A percentile compares a stretch with the other conserved stretches of the same genome.
These are phyloP conservation scores for Cucurbitaria berberidis DNA, from an alignment of 2,329 filamentous ascomycete species.

Conservation along the genomic window DNA sequence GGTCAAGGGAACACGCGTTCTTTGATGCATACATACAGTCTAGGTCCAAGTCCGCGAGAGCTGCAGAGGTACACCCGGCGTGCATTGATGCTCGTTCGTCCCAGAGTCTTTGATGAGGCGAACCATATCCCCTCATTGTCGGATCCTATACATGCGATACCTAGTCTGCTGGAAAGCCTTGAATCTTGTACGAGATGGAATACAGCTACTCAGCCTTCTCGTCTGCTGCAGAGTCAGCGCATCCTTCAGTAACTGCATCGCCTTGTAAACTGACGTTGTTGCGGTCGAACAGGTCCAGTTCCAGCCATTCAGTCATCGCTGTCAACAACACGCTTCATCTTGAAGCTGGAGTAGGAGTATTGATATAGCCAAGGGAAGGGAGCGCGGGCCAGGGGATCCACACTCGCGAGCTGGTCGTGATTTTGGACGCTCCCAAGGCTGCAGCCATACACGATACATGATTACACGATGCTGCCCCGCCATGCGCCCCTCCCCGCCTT, in stretches of 20 bases:
- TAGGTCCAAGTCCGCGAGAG: background rate
- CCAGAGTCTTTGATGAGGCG: background rate
- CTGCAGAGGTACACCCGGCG: background rate
- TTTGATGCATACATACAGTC: background rate
- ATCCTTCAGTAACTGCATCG: no score
- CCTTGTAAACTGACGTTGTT: no score
- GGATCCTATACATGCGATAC: background rate
- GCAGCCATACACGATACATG: no score
- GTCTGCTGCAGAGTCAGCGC: no score
- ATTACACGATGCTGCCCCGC: constrained; percentile 22
- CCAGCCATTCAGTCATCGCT: no score
- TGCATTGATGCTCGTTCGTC: background rate
- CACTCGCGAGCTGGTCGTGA: background rate
- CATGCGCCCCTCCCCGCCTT: constrained; percentile 28
- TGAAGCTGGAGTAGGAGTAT: no score
- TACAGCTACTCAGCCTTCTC: no score
- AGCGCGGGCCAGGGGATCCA: background rate
- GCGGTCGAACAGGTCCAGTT: no score
- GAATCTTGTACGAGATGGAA: background rate
- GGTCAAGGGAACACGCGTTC: background rate
- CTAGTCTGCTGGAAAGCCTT: background rate
- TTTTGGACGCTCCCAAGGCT: constrained; percentile 10
- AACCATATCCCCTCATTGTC: no score
- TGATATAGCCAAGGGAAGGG: background rate
- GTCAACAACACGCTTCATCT: no score